A percentile compares a stretch with the other conserved stretches of the same genome.
These are phyloP conservation scores for Spergularia azorica DNA, from an alignment of 179 eudicot species.

Conservation along the genomic window DNA sequence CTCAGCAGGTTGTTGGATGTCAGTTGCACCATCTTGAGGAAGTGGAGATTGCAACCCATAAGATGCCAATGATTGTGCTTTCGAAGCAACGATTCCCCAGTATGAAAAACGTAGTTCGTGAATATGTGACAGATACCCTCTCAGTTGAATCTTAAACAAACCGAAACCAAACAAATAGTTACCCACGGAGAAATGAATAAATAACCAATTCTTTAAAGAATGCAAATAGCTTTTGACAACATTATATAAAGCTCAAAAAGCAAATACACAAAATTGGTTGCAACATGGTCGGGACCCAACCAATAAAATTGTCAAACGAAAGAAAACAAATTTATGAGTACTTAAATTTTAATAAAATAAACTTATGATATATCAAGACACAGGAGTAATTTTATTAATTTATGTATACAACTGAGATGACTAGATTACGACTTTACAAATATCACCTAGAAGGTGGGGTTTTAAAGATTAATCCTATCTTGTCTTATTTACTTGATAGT, in stretches of 20 bases:
- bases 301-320: not conserved
- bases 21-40: constrained; percentile 66
- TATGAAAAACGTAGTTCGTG: constrained; percentile 83
- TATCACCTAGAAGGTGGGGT: not conserved
- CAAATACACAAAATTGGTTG: not conserved
- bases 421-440: not conserved
- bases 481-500: not conserved
- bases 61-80: constrained; percentile 64
- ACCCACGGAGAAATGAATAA: no score
- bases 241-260: no score
- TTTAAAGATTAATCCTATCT: not conserved
- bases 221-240: no score
- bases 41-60: constrained; percentile 80
- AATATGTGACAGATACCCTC: constrained; percentile 85
- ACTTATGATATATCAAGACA: no score
- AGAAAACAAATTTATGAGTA: not conserved
- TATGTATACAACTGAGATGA: no score
- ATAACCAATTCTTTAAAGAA: no score
- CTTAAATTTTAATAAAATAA: no score
- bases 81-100: constrained; percentile 83
- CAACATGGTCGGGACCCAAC: not conserved
- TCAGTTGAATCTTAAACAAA: constrained; percentile 67
- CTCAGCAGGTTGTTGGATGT: constrained; percentile 75
- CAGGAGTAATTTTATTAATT: no score
- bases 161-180: not conserved